Evolutionary conservation across 306 rosid genomes (phyloP).

Genomic region (Casuarina equisetifolia): DNA sequence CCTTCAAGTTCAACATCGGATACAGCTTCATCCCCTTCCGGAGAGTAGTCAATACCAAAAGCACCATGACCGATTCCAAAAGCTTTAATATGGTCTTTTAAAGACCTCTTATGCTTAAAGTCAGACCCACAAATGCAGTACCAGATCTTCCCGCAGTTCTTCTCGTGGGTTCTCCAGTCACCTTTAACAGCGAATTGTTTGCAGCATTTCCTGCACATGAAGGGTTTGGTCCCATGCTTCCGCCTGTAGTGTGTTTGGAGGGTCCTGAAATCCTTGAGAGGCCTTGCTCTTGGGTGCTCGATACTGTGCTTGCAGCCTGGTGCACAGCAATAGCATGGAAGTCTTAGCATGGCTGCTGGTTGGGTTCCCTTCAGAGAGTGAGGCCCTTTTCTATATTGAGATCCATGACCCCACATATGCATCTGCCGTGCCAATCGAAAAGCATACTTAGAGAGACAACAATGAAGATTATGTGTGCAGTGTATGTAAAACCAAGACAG

Average conservation of each 20-base stretch:
- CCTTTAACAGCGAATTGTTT: slow-evolving; percentile 69
- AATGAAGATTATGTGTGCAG: neutral
- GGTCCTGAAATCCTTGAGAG: slow-evolving; percentile 67
- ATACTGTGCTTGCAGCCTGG: slow-evolving; percentile 68
- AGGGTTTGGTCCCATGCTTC: slow-evolving; percentile 65
- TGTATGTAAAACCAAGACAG: no score
- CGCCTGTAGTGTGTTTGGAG: slow-evolving; percentile 72
- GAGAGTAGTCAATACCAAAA: slow-evolving; percentile 26
- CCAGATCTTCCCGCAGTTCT: slow-evolving; percentile 68
- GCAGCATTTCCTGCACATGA: slow-evolving; percentile 52
- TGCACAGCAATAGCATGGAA: slow-evolving; percentile 57
- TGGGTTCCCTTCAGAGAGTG: slow-evolving; percentile 52
- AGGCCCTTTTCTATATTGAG: slow-evolving; percentile 59
- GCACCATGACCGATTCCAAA: slow-evolving; percentile 53
- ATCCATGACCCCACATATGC: slow-evolving; percentile 77
- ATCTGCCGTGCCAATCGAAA: slow-evolving; percentile 33
- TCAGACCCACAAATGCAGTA: slow-evolving; percentile 69
- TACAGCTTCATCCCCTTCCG: slow-evolving; percentile 41
- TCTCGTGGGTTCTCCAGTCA: slow-evolving; percentile 76
- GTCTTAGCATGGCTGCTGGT: slow-evolving; percentile 47
- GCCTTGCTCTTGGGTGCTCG: slow-evolving; percentile 56
- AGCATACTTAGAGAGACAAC: neutral
- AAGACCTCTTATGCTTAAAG: slow-evolving; percentile 69
- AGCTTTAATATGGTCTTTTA: slow-evolving; percentile 62
- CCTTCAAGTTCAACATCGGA: slow-evolving; percentile 46